phyloP scores from a whole-genome alignment of 1,139 yeast genomes.

The Scheffersomyces quercinus region DNA sequence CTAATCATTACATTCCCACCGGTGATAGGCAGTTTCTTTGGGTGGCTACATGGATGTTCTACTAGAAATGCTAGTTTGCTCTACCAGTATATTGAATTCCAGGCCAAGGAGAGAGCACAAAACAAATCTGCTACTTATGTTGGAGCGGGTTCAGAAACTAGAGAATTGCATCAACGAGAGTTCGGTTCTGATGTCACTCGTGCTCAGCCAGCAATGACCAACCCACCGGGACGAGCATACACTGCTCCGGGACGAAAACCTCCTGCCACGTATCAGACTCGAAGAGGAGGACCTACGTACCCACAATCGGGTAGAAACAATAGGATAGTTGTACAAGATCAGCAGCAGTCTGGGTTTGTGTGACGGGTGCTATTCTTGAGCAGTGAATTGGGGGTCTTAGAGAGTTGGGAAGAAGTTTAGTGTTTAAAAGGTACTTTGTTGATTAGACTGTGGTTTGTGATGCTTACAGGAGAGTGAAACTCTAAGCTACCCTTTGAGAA shows the following conservation, averaged over 20 bases:
- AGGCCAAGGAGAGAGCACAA: constrained; percentile 30
- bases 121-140: constrained; percentile 21
- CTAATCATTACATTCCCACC: constrained; percentile 77
- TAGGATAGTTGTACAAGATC: constrained; percentile 20
- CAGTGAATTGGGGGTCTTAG: too few relatives aligned
- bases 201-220: neutral
- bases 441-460: neutral
- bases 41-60: constrained; percentile 86
- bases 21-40: constrained; percentile 67
- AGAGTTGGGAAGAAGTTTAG: too few relatives aligned
- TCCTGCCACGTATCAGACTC: too few relatives aligned
- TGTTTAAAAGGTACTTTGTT: too few relatives aligned
- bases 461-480: neutral
- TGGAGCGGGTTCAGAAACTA: constrained; percentile 16
- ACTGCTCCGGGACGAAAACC: too few relatives aligned
- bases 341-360: constrained; percentile 33
- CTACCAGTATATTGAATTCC: constrained; percentile 48
- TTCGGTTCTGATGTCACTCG: neutral
- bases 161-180: constrained; percentile 2
- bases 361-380: constrained; percentile 5
- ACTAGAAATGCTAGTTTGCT: constrained; percentile 83
- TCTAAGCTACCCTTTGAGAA: too few relatives aligned
- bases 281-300: too few relatives aligned
- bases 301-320: constrained; percentile 2
- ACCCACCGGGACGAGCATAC: too few relatives aligned